These are phyloP conservation scores for Diaporthe aspalathi DNA, from an alignment of 2,329 filamentous ascomycete genomes.

Conservation along the genomic window DNA sequence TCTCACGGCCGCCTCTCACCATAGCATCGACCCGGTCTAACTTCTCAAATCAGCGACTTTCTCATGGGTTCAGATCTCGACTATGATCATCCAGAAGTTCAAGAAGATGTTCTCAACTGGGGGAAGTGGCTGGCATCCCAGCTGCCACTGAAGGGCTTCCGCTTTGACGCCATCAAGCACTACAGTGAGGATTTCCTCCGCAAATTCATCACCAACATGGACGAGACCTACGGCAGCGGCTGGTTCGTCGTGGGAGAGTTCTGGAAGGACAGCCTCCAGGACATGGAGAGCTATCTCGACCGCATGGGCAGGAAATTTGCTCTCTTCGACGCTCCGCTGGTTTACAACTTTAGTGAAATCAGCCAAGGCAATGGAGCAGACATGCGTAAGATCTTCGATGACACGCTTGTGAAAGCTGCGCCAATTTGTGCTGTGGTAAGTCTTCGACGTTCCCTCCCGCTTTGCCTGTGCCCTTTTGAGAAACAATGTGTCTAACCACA, in stretches of 20 bases:
- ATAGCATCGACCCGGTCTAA: slow-evolving; percentile 45
- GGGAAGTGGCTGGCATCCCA: slow-evolving; percentile 73
- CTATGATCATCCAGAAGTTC: slow-evolving; percentile 72
- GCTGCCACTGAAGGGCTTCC: slow-evolving; percentile 72
- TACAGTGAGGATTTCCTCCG: slow-evolving; percentile 75
- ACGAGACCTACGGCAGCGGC: slow-evolving; percentile 53
- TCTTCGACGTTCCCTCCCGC: background rate
- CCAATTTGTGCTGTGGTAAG: slow-evolving; percentile 52
- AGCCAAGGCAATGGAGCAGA: slow-evolving; percentile 68
- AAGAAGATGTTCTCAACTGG: slow-evolving; percentile 74
- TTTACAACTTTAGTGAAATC: slow-evolving; percentile 73
- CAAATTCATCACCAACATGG: slow-evolving; percentile 71
- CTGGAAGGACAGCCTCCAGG: slow-evolving; percentile 52
- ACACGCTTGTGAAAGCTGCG: slow-evolving; percentile 62
- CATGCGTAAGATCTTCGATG: slow-evolving; percentile 71
- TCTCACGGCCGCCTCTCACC: slow-evolving; percentile 46
- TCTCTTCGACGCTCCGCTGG: slow-evolving; percentile 75
- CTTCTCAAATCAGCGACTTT: slow-evolving; percentile 62
- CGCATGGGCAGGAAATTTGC: slow-evolving; percentile 67
- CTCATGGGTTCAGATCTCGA: slow-evolving; percentile 80
- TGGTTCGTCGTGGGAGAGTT: slow-evolving; percentile 55
- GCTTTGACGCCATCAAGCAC: slow-evolving; percentile 80
- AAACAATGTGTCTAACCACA: background rate
- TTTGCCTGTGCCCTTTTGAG: background rate
- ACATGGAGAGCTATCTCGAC: slow-evolving; percentile 49